Percentiles rank a stretch among this genome's conserved stretches.
These are phyloP conservation scores for Lizonia empirigonia DNA, from an alignment of 2,329 filamentous ascomycete genomes.

Conservation along the genomic window DNA sequence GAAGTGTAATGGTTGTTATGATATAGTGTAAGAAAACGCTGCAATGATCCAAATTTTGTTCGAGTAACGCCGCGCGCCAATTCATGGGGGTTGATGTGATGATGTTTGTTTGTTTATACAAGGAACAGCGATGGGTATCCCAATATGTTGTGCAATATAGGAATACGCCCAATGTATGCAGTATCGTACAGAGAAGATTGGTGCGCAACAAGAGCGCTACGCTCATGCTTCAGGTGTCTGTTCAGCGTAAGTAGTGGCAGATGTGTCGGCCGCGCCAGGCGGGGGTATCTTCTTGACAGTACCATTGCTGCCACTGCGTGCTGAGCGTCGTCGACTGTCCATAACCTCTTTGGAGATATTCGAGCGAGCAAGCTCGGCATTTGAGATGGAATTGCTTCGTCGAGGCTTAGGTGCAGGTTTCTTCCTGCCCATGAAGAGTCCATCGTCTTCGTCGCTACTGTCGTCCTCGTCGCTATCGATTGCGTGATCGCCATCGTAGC, in stretches of 20 bases:
- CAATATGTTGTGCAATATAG: slow-evolving; percentile 1
- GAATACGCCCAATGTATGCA: slow-evolving; percentile 14
- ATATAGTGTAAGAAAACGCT: slow-evolving; percentile 5
- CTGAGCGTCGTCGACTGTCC: slow-evolving; percentile 46
- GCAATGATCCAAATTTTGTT: slow-evolving; percentile 4
- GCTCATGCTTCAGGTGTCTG: slow-evolving; percentile 8
- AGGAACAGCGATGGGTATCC: slow-evolving; percentile 14
- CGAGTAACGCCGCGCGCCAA: slow-evolving; percentile 12
- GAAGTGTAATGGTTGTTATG: background rate
- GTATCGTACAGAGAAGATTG: slow-evolving; percentile 11
- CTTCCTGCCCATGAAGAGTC: slow-evolving; percentile 49
- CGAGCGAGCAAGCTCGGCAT: slow-evolving; percentile 44
- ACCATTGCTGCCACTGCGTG: slow-evolving; percentile 56
- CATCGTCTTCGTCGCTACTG: slow-evolving; percentile 50
- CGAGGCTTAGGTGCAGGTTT: slow-evolving; percentile 33
- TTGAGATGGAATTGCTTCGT: slow-evolving; percentile 47
- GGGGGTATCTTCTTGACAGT: slow-evolving; percentile 56
- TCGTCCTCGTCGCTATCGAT: slow-evolving; percentile 51
- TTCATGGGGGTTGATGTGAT: slow-evolving; percentile 5
- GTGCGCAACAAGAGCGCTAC: background rate
- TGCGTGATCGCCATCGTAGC: slow-evolving; percentile 49
- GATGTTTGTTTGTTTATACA: slow-evolving; percentile 16
- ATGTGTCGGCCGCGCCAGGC: slow-evolving; percentile 16
- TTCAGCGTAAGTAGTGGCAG: background rate
- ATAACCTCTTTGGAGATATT: slow-evolving; percentile 32